Base-by-base conservation (phyloP, 148 eudicot species). In the Rheum nobile region DNA sequence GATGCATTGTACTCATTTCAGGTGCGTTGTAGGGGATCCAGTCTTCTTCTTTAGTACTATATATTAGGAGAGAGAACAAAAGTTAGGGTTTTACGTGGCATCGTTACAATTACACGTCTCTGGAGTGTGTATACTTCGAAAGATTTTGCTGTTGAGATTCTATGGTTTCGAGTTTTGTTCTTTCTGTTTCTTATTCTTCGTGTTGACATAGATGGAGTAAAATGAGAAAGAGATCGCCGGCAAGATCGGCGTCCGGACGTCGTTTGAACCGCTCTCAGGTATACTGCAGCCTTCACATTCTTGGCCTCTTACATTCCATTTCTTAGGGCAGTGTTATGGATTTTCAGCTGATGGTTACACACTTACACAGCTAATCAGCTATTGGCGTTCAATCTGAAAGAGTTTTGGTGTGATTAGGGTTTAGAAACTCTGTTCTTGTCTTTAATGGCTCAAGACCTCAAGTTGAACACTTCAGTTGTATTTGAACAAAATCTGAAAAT, bases 31-130 rank as follows among this genome's bases (percentile, higher is more conserved):
- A 54, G 63, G 19, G 63, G 63, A 24, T 24, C 31, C 28, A 3
- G 22, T 21, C 9, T 19, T 46, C 8, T 11, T 46, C n/a, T n/a
- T n/a, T n/a, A n/a, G n/a, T n/a, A n/a, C n/a, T 17, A 46, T 13
- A 46, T 38, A 38, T 10, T 38, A 0, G 41, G 6, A 46, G 26
- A 52, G 10, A 52, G 19, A 14, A 46, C 32, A 24, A 55, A 55
- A 55, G 13, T 55, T 55, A 55, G 63, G 63, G 63, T 55, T 55
- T 55, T 55, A 55, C 63, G 63, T 55, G 63, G 63, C 63, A 11
- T 29, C 63, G n/a, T 55, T 55, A 55, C 31, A 55, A 22, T 22
- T 22, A 55, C 63, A 55, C n/a, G 31, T 55, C 54, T 22, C 32
- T 55, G 6, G 32, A 54, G 29, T 55, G 63, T 55, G 31, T n/a